Evolutionary conservation across 768 basidiomycete genomes (phyloP).

Genomic region (Pseudohyphozyma bogoriensis): DNA sequence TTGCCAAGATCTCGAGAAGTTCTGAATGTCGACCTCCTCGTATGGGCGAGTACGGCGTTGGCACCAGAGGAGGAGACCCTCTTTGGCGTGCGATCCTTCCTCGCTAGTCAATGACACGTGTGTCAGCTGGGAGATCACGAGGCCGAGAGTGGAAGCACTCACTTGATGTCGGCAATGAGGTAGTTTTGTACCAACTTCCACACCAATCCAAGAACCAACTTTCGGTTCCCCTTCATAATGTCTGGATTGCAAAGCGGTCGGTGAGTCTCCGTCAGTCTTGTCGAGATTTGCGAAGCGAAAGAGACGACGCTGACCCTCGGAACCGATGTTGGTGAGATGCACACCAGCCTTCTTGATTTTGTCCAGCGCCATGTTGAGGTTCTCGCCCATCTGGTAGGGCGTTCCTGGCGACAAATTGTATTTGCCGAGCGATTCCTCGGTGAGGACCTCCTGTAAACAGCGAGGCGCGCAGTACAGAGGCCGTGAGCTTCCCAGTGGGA

Average conservation of each 20-base stretch:
- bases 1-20: slow-evolving; percentile 86
- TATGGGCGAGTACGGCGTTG: slow-evolving; percentile 90
- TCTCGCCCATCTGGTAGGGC: slow-evolving; percentile 94
- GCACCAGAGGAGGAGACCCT: slow-evolving; percentile 94
- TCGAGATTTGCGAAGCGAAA: slow-evolving; percentile 1
- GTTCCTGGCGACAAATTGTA: slow-evolving; percentile 85
- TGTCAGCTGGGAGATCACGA: not conserved
- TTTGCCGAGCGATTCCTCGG: slow-evolving; percentile 86
- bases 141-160: slow-evolving; percentile 34
- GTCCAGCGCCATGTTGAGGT: slow-evolving; percentile 90
- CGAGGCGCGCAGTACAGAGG: slow-evolving; percentile 7
- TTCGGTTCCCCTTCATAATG: slow-evolving; percentile 96
- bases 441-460: slow-evolving; percentile 84
- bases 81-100: slow-evolving; percentile 97
- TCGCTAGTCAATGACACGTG: slow-evolving; percentile 49
- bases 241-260: slow-evolving; percentile 44
- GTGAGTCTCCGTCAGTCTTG: not conserved
- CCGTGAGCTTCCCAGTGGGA: not conserved
- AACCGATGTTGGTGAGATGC: slow-evolving; percentile 93
- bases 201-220: slow-evolving; percentile 92
- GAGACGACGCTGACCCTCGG: slow-evolving; percentile 55
- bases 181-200: slow-evolving; percentile 97
- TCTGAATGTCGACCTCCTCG: slow-evolving; percentile 81
- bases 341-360: slow-evolving; percentile 74
- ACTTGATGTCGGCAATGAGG: slow-evolving; percentile 98